A percentile compares a stretch with the other conserved stretches of the same genome.
phyloP scores from a whole-genome alignment of 306 rosid species.

The Vachellia pachyceras region DNA sequence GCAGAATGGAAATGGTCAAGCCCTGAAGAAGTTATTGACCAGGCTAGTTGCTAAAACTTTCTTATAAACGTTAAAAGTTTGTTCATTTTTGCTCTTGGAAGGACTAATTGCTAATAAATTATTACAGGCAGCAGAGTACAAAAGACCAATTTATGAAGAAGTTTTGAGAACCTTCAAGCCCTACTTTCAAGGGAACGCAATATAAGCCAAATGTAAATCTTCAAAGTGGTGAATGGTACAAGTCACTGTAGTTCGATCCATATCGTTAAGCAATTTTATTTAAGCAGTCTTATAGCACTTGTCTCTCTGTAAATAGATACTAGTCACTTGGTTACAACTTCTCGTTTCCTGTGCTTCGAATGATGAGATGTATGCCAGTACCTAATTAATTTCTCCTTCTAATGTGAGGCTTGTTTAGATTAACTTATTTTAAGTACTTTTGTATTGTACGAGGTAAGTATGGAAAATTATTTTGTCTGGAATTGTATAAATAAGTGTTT shows the following conservation, averaged over 20 bases:
- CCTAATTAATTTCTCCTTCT: too few species aligned
- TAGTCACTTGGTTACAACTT: conserved; percentile 46
- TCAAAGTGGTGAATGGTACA: conserved; percentile 79
- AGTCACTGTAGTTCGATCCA: conserved; percentile 45
- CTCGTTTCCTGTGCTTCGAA: conserved; percentile 54
- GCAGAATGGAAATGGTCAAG: conserved; percentile 98
- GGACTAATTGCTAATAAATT: conserved; percentile 29
- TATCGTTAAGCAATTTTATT: conserved; percentile 45
- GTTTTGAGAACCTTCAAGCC: conserved; percentile 81
- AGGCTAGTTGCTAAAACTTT: conserved; percentile 50
- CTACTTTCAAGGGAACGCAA: conserved; percentile 60
- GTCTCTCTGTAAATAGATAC: conserved; percentile 65
- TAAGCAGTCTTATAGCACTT: conserved; percentile 42
- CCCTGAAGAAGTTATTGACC: conserved; percentile 89
- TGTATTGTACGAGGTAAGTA: too few species aligned
- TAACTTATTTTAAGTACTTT: too few species aligned
- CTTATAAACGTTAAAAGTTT: background rate
- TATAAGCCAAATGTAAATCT: conserved; percentile 84
- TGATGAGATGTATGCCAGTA: too few species aligned
- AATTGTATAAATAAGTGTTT: too few species aligned
- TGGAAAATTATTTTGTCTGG: too few species aligned
- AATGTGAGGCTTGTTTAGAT: too few species aligned
- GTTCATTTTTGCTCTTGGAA: conserved; percentile 6
- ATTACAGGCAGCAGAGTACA: conserved; percentile 91
- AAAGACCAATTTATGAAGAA: conserved; percentile 94